Percentiles rank a stretch among this genome's conserved stretches.
Evolutionary conservation across 345 rosid species (phyloP).

Genomic region (Conringia planisiliqua): DNA sequence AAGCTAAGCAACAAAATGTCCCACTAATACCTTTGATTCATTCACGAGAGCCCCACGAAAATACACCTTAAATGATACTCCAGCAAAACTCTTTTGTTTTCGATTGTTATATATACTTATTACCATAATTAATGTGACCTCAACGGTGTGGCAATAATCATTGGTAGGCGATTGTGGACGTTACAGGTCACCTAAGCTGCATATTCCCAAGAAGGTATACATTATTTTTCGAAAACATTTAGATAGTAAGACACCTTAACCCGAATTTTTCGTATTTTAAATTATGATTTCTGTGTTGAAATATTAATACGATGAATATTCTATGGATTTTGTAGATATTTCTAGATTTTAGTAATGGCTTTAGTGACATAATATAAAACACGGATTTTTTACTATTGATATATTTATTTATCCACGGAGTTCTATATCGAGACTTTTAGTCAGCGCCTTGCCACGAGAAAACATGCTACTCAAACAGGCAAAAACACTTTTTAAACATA

Average conservation of each 20-base stretch:
- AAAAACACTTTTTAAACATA: too few species aligned
- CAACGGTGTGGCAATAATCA: constrained; percentile 5
- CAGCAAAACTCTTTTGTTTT: neutral
- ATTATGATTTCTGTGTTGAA: too few species aligned
- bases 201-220: neutral
- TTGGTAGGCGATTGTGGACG: neutral
- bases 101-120: constrained; percentile 2
- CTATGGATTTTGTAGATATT: too few species aligned
- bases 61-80: constrained; percentile 2
- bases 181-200: constrained; percentile 6
- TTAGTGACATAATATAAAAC: too few species aligned
- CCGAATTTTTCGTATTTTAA: neutral
- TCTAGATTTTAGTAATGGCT: too few species aligned
- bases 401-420: too few species aligned
- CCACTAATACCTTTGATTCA: constrained; percentile 23
- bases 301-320: too few species aligned
- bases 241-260: neutral
- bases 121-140: neutral
- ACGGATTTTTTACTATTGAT: too few species aligned
- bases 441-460: too few species aligned
- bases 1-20: constrained; percentile 30
- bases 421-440: too few species aligned
- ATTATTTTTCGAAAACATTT: neutral
- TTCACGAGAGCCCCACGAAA: constrained; percentile 5
- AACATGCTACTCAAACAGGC: too few species aligned